Conservation (phyloP, 1,139 yeast species). For the Kazachstania sp. region DNA sequence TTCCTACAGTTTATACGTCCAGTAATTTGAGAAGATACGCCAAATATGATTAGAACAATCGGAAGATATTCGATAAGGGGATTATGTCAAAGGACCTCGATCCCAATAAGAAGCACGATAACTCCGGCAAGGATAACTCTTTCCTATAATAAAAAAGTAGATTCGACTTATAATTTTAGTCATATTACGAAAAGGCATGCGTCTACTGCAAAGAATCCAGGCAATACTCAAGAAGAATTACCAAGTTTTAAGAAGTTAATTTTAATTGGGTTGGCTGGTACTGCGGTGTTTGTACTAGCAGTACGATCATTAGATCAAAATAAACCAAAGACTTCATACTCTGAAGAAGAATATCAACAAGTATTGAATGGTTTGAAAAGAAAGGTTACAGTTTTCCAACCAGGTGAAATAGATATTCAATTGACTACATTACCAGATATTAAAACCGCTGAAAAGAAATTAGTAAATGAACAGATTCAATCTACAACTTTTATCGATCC, state of each 20-base stretch:
- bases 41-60: too few relatives aligned
- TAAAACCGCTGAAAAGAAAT: slow-evolving; percentile 10
- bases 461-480: slow-evolving; percentile 8
- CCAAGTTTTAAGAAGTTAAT: slow-evolving; percentile 45
- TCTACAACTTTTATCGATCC: slow-evolving; percentile 43
- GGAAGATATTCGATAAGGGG: too few relatives aligned
- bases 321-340: slow-evolving; percentile 42
- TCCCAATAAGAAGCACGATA: background rate
- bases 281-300: slow-evolving; percentile 47
- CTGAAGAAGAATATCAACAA: slow-evolving; percentile 57
- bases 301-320: slow-evolving; percentile 47
- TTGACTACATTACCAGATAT: slow-evolving; percentile 27
- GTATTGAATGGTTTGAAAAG: slow-evolving; percentile 45
- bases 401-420: slow-evolving; percentile 17
- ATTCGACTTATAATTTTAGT: background rate
- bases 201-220: background rate
- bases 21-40: too few relatives aligned
- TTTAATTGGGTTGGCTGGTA: slow-evolving; percentile 43
- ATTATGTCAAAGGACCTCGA: too few relatives aligned
- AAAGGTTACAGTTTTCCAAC: slow-evolving; percentile 38
- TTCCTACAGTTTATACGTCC: too few relatives aligned
- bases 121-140: background rate
- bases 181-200: background rate
- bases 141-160: too few relatives aligned
- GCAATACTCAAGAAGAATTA: slow-evolving; percentile 1